A percentile compares a stretch with the other conserved stretches of the same genome.
Evolutionary conservation across 1,284 basidiomycete species (phyloP).

Genomic region (Taiwanofungus camphoratus): DNA sequence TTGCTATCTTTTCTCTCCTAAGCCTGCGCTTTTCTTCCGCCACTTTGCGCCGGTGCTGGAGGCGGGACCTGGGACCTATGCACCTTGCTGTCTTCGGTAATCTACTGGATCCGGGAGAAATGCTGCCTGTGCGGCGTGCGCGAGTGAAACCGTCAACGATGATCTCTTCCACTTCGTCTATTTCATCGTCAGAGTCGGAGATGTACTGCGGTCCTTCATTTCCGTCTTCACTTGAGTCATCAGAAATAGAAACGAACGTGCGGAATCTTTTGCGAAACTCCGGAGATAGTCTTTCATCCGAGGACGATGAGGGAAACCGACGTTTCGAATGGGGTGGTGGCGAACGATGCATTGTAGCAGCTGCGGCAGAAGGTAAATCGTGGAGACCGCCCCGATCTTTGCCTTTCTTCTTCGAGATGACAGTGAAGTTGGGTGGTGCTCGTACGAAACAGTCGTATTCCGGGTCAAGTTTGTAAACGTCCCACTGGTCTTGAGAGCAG

Average conservation of each 20-base stretch:
- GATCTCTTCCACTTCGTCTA: slow-evolving; percentile 50
- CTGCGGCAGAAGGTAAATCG: background rate
- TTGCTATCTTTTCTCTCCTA: background rate
- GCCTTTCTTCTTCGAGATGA: slow-evolving; percentile 21
- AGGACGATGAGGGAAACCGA: slow-evolving; percentile 14
- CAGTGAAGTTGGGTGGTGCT: slow-evolving; percentile 33
- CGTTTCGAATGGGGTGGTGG: slow-evolving; percentile 11
- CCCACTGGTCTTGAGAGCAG: slow-evolving; percentile 72
- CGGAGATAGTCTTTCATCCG: slow-evolving; percentile 7
- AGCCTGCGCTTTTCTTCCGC: slow-evolving; percentile 8
- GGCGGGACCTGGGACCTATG: background rate
- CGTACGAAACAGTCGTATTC: slow-evolving; percentile 58
- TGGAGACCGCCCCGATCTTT: background rate
- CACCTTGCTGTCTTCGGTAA: background rate
- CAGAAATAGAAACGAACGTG: slow-evolving; percentile 9
- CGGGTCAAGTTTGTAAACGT: slow-evolving; percentile 74
- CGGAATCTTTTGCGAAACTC: slow-evolving; percentile 18
- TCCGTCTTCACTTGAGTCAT: slow-evolving; percentile 9
- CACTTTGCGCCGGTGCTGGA: slow-evolving; percentile 5
- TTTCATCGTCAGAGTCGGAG: slow-evolving; percentile 35
- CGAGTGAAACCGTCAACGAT: slow-evolving; percentile 34
- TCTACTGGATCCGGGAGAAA: background rate
- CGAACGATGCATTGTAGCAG: background rate
- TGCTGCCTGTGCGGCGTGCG: background rate
- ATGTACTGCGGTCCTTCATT: slow-evolving; percentile 6